Percentiles rank a stretch among this genome's conserved stretches.
These are phyloP conservation scores for Tricholoma flavovirens DNA, from an alignment of 768 basidiomycete species.

Conservation along the genomic window DNA sequence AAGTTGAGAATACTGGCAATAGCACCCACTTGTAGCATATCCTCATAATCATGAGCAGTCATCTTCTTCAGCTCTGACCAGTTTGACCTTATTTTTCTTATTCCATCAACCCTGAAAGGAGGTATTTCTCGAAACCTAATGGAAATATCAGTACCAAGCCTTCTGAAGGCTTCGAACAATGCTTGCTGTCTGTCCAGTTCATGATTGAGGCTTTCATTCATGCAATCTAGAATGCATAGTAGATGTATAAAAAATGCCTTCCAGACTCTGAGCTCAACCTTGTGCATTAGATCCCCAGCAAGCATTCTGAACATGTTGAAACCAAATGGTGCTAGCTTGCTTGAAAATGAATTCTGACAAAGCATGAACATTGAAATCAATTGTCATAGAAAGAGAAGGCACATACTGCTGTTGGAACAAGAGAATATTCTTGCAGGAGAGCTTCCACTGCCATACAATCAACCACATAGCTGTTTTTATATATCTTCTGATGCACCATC, in stretches of 20 bases:
- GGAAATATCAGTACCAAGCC: not conserved
- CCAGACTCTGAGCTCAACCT: constrained; percentile 31
- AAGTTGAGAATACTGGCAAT: not conserved
- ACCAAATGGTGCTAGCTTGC: too few relatives aligned
- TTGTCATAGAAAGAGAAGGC: too few relatives aligned
- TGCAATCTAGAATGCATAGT: constrained; percentile 24
- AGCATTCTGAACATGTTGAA: too few relatives aligned
- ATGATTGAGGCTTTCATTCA: constrained; percentile 5
- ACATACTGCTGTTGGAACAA: too few relatives aligned
- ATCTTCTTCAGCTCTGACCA: too few relatives aligned
- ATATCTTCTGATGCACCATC: not conserved
- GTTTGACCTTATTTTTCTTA: constrained; percentile 8
- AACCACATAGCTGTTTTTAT: not conserved
- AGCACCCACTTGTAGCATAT: not conserved
- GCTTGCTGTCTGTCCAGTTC: constrained; percentile 21
- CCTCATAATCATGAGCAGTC: not conserved
- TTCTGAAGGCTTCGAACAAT: not conserved
- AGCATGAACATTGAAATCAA: not conserved
- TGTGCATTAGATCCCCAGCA: too few relatives aligned
- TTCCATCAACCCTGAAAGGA: constrained; percentile 10
- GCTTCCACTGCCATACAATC: constrained; percentile 8
- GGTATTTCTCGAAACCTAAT: constrained; percentile 5
- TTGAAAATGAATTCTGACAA: constrained; percentile 6
- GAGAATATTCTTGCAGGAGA: not conserved
- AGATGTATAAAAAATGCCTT: constrained; percentile 33